These are phyloP conservation scores for Gonium pectorale DNA, from an alignment of 139 green algal genomes.

Conservation along the genomic window DNA sequence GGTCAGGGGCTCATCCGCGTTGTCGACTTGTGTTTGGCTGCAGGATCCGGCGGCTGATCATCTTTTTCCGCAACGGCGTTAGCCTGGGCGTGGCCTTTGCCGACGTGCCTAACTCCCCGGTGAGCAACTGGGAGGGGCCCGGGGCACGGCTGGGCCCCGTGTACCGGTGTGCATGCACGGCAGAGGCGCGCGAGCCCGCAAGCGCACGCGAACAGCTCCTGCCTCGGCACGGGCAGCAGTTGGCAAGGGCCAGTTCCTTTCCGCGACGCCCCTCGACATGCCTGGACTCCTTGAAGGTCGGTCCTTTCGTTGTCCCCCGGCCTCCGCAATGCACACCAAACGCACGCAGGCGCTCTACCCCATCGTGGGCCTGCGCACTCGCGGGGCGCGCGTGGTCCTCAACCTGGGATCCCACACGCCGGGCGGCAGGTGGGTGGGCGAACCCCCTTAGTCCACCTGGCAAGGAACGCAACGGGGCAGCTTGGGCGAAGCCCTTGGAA, in stretches of 20 bases:
- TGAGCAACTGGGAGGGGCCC: too few species aligned
- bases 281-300: not conserved
- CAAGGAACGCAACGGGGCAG: too few species aligned
- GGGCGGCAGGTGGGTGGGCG: not conserved
- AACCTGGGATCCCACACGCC: constrained; percentile 70
- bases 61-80: constrained; percentile 54
- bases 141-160: too few species aligned
- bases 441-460: too few species aligned
- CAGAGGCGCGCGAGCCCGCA: not conserved
- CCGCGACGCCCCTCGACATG: not conserved
- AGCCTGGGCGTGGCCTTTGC: constrained; percentile 84
- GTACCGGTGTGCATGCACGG: not conserved
- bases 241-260: not conserved
- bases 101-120: constrained; percentile 58
- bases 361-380: constrained; percentile 78
- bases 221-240: not conserved
- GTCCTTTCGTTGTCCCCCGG: not conserved
- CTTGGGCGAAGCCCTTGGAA: too few species aligned
- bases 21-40: not conserved
- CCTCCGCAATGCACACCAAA: not conserved
- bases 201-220: not conserved
- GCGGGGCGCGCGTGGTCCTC: constrained; percentile 70
- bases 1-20: not conserved
- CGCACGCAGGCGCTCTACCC: constrained; percentile 69
- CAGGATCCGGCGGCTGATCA: constrained; percentile 26